Evolutionary conservation across 2,329 filamentous ascomycete species (phyloP), one percentile per base, ranked within the genome.

Genomic region (Neonectria magnoliae): DNA sequence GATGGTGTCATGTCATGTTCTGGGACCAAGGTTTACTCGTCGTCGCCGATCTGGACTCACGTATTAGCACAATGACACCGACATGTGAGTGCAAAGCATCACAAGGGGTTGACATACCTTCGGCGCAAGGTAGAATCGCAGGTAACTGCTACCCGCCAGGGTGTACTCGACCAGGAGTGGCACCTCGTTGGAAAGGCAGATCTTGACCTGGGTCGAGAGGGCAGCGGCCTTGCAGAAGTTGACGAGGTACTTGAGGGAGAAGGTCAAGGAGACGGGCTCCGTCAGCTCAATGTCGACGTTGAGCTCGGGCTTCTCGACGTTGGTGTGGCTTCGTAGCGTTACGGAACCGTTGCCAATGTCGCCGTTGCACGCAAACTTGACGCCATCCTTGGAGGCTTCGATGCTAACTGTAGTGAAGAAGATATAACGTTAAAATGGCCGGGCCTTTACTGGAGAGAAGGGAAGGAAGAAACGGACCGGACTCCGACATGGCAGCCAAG

Each of bases 161-260:
- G 83, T 85, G 81, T 98, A 99, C 85, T 99, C 96, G 48, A 99
- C 96, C 74, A 98, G 85, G 71, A 99, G 89, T 29, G 96, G 96
- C 56, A 99, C 95, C 82, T 99, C 96, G 81, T 94, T 94, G 57
- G 95, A 98, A 73, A 99, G 87, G 83, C 92, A 97, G 74, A 99
- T 90, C 83, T 92, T 96, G 81, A 99, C 97, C 71, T 88, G 86
- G 72, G 81, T 84, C 42, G 94, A 95, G 66, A 99, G 85, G 57
- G 89, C 90, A 68, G 93, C 92, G 36, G 97, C 97, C 85, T 99
- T 99, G 92, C 96, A 98, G 85, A 99, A 99, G 88, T 98, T 98
- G 87, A 97, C 93, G 3, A 99, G 91, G 84, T 99, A 99, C 85
- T 99, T 99, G 76, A 99, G 91, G 36, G 96, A 98, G 85, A 99